These are phyloP conservation scores for Beauveria brongniartii DNA, from an alignment of 2,329 filamentous ascomycete species.

Conservation along the genomic window DNA sequence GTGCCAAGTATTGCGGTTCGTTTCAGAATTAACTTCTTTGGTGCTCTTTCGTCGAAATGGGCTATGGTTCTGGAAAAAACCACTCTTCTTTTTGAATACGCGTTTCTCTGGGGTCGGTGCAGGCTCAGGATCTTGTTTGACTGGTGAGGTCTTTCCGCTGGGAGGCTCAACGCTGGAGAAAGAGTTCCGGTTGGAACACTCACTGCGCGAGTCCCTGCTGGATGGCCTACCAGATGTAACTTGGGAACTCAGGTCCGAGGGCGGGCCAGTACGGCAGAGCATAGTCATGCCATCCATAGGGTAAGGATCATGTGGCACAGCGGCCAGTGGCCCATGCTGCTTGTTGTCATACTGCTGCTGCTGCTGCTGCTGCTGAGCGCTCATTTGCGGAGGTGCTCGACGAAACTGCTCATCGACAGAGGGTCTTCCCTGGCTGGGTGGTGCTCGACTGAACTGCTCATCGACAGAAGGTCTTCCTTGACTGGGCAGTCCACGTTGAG, in stretches of 20 bases:
- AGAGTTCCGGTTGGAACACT: conserved; percentile 82
- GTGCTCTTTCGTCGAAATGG: conserved; percentile 91
- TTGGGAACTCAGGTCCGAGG: conserved; percentile 44
- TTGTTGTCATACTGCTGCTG: conserved; percentile 20
- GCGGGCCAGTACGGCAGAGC: conserved; percentile 72
- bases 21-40: conserved; percentile 48
- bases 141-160: conserved; percentile 65
- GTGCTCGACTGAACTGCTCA: conserved; percentile 37
- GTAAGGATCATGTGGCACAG: conserved; percentile 86
- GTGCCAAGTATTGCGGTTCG: conserved; percentile 55
- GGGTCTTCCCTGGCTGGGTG: conserved; percentile 13
- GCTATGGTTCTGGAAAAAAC: conserved; percentile 88
- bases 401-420: conserved; percentile 14
- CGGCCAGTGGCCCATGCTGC: conserved; percentile 53
- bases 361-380: conserved; percentile 5
- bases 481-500: conserved; percentile 36
- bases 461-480: conserved; percentile 12
- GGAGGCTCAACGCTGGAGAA: conserved; percentile 77
- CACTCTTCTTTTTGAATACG: conserved; percentile 63
- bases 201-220: conserved; percentile 83
- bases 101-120: conserved; percentile 53
- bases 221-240: conserved; percentile 61
- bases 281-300: conserved; percentile 96
- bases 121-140: conserved; percentile 51
- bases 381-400: conserved; percentile 15